Evolutionary conservation across 106 monocot genomes (phyloP).

Genomic region (Phalaenopsis equestris): DNA sequence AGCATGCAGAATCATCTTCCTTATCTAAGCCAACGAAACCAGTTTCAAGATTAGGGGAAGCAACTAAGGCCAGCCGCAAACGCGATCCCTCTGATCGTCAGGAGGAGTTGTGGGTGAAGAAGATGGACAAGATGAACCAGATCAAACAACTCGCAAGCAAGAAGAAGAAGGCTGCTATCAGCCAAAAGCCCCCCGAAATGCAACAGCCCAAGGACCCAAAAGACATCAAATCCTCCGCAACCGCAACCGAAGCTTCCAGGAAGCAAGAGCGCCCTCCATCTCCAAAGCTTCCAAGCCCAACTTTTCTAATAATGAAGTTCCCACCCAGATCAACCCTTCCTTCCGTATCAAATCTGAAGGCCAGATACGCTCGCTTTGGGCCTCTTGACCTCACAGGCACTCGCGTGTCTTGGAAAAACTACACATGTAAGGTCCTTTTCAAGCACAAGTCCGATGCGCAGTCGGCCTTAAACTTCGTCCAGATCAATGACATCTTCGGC

Average conservation of each 20-base stretch:
- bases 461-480: slow-evolving; percentile 1
- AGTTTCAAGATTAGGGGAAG: neutral
- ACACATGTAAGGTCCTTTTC: slow-evolving; percentile 19
- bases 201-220: slow-evolving; percentile 1
- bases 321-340: slow-evolving; percentile 17
- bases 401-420: slow-evolving; percentile 13
- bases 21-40: neutral
- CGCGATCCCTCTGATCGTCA: slow-evolving; percentile 17
- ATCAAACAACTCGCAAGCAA: slow-evolving; percentile 8
- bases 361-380: slow-evolving; percentile 19
- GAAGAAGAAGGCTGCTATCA: slow-evolving; percentile 6
- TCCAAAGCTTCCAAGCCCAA: slow-evolving; percentile 9
- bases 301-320: slow-evolving; percentile 16
- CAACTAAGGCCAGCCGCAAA: slow-evolving; percentile 3
- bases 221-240: neutral
- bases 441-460: slow-evolving; percentile 16
- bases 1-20: neutral
- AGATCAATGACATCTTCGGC: slow-evolving; percentile 12
- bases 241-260: neutral
- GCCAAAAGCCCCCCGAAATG: neutral
- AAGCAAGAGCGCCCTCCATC: neutral
- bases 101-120: slow-evolving; percentile 12
- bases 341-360: slow-evolving; percentile 16
- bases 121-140: slow-evolving; percentile 8
- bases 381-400: slow-evolving; percentile 8